Base-by-base conservation (phyloP, 768 basidiomycete genomes). In the Dioszegia crocea region DNA sequence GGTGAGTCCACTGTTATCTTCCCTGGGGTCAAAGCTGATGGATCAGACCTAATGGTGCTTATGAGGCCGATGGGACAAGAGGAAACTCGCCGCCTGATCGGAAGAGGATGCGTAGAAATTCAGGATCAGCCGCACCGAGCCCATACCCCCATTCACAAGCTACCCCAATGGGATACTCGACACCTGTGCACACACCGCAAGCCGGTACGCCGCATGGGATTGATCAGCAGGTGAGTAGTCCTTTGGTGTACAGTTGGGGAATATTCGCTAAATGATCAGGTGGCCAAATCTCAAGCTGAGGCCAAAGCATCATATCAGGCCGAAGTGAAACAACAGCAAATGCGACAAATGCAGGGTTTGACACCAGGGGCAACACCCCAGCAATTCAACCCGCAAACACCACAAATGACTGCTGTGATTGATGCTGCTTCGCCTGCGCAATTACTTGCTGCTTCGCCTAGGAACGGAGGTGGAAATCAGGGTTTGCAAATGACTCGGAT, bases 51-150 rank as follows among this genome's bases (percentile, higher is more conserved):
- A 67, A 45, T 56, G 62, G 40, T 5, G 16, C 14, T 26, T 41
- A 41, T 27, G 62, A 29, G 57, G 59, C 26, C 46, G 30, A 52
- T 48, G 47, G 47, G 9, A 31, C 29, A 24, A 21, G 30, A 31
- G 43, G 53, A 10, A 41, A 55, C 11, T 68, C 71, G 14, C 72
- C 72, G 8, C 72, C 72, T 43, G 72, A 70, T 1, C 63, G 72
- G 6, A 74, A 74, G 53, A 56, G 72, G 36, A 66, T 68, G 66
- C 51, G 72, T 16, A 40, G 68, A 14, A 74, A 71, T 58, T 71
- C 72, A 3, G 72, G 72, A 0, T 60, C 58, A 19, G 63, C 72
- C 2, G 72, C 69, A 3, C 68, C 71, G 21, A 62, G 59, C 24
- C 71, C 71, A 2, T 73, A 64, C 59, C 52, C 63, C 21, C 64